Base-by-base conservation (phyloP, 306 rosid genomes). In the Begonia masoniana region DNA sequence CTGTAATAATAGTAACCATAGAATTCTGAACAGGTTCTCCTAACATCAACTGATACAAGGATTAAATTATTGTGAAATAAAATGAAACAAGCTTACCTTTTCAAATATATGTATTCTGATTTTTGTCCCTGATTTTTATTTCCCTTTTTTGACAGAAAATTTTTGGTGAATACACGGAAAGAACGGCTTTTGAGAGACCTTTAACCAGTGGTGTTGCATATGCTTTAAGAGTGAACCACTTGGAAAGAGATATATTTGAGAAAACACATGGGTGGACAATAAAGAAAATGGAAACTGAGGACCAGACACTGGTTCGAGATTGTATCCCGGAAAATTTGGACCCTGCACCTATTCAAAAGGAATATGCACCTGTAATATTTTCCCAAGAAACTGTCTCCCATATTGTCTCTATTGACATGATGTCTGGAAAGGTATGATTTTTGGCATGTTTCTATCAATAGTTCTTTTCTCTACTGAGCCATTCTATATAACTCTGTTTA, bases 351-450 rank as follows among this genome's bases (percentile, higher is more conserved):
- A 62, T 78, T 71, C 85, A 83, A 64, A 95, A 83, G 73, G 96
- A 91, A 85, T 91, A 91, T 73, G 97, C 97, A 41, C 97, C 97
- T 3, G 97, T 85, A 47, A 85, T 85, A 69, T 91, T 91, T 77
- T 91, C 97, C 69, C 97, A 85, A 77, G 97, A 83, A 78, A 91
- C 97, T 10, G 97, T 91, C 59, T 78, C 97, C 54, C 97, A 91
- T 80, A 91, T 91, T 71, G 96, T 91, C 61, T 91, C 97, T 15
- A 91, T 91, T 50, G 97, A 85, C 78, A 91, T 91, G 97, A 91
- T 91, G 97, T 91, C 97, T 10, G 97, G 97, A 68, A 91, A 85
- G 95, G 97, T 91, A 59, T 39, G 78, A 10, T 45, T 10, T 10
- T 45, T 31, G 39, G 9, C 39, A 31, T 31, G 39, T 31, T 31